Evolutionary conservation across 169 alveolate species (phyloP).

Genomic region (Cryptosporidium sp.): DNA sequence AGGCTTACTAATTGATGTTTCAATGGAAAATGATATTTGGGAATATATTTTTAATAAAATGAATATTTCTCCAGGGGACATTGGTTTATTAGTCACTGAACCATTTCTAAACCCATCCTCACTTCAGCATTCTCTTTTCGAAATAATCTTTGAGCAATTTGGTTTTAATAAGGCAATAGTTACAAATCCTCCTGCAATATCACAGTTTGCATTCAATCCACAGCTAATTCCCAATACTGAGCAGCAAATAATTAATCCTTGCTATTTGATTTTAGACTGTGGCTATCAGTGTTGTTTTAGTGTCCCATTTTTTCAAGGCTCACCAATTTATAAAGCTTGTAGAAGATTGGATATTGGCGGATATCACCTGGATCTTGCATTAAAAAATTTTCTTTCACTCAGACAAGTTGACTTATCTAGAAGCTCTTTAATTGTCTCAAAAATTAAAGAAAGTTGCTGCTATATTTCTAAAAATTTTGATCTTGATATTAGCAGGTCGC

Average conservation of each 20-base stretch:
- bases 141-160: constrained; percentile 64
- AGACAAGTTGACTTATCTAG: constrained; percentile 65
- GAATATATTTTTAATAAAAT: constrained; percentile 44
- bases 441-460: constrained; percentile 60
- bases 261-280: constrained; percentile 65
- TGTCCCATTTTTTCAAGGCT: constrained; percentile 54
- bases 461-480: constrained; percentile 47
- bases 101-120: constrained; percentile 69
- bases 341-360: constrained; percentile 74
- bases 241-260: constrained; percentile 25
- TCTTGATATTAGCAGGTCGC: not conserved
- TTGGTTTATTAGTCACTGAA: constrained; percentile 55
- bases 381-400: constrained; percentile 43
- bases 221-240: constrained; percentile 40
- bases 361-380: constrained; percentile 52
- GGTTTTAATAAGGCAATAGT: constrained; percentile 43
- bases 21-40: constrained; percentile 67
- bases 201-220: constrained; percentile 63
- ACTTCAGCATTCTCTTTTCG: constrained; percentile 47
- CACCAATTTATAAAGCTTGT: constrained; percentile 58
- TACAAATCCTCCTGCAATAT: constrained; percentile 33
- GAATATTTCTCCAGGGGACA: constrained; percentile 24
- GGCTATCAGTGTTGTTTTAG: constrained; percentile 70
- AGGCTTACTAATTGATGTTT: constrained; percentile 38
- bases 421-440: constrained; percentile 45